phyloP scores from a whole-genome alignment of 2,329 filamentous ascomycete genomes.

The Cylindrodendrum hubeiense region DNA sequence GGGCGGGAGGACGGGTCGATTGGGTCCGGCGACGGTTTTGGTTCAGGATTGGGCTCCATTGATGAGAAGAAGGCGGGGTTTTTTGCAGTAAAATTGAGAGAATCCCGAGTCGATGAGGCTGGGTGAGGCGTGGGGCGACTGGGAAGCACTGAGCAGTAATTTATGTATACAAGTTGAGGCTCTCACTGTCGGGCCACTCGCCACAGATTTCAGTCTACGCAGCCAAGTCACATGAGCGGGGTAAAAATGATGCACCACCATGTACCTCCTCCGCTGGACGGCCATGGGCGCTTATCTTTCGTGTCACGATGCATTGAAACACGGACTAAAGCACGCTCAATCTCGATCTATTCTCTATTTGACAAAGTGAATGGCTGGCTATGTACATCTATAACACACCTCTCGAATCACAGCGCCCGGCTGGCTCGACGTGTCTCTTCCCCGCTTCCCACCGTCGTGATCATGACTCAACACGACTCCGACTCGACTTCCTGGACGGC shows the following conservation, averaged over 20 bases:
- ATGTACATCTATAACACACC: background rate
- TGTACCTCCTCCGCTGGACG: no score
- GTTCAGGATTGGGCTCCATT: background rate
- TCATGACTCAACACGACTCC: background rate
- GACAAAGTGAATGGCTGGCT: background rate
- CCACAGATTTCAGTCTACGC: background rate
- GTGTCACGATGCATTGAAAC: background rate
- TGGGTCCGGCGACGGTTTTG: background rate
- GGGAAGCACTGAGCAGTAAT: background rate
- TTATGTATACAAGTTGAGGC: background rate
- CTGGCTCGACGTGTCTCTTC: no score
- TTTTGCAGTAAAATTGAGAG: background rate
- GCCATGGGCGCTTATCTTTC: no score
- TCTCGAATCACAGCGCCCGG: no score
- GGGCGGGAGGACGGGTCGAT: background rate
- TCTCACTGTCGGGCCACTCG: background rate
- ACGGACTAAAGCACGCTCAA: background rate
- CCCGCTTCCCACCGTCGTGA: background rate
- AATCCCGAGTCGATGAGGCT: background rate
- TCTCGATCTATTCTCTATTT: background rate
- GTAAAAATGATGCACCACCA: background rate
- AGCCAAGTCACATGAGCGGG: slow-evolving; percentile 19
- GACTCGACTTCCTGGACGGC: slow-evolving; percentile 28
- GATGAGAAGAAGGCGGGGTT: background rate
- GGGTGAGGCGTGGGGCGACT: background rate